These are phyloP conservation scores for Mycena amicta DNA, from an alignment of 768 basidiomycete species.

Conservation along the genomic window DNA sequence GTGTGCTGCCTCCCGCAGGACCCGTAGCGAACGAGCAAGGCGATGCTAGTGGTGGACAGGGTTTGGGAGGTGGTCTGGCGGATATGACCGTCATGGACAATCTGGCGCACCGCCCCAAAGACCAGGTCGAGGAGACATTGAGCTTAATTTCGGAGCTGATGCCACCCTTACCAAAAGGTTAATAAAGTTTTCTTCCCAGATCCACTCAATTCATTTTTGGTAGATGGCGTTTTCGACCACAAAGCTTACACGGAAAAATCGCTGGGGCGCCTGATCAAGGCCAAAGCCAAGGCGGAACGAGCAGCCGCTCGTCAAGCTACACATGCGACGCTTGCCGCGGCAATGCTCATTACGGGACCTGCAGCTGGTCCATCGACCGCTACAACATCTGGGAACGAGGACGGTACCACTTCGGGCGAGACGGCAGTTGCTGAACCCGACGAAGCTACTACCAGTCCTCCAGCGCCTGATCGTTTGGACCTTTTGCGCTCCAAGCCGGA, in stretches of 20 bases:
- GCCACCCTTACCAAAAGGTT: conserved; percentile 92
- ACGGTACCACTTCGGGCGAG: conserved; percentile 26
- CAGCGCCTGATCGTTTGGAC: conserved; percentile 65
- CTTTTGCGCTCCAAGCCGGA: conserved; percentile 71
- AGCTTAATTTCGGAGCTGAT: conserved; percentile 88
- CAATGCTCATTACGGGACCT: conserved; percentile 27
- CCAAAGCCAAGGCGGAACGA: conserved; percentile 81
- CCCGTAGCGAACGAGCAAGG: conserved; percentile 62
- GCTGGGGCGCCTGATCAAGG: conserved; percentile 72
- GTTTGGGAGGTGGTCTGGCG: conserved; percentile 83
- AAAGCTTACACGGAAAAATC: conserved; percentile 89
- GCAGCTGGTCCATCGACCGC: conserved; percentile 31
- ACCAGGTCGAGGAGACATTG: conserved; percentile 93
- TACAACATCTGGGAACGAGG: conserved; percentile 25
- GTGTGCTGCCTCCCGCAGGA: conserved; percentile 77
- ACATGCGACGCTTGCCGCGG: conserved; percentile 31
- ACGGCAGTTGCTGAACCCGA: conserved; percentile 45
- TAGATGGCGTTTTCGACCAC: conserved; percentile 95
- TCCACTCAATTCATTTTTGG: conserved; percentile 6
- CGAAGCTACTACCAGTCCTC: conserved; percentile 35
- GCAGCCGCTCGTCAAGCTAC: conserved; percentile 66
- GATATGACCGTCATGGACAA: conserved; percentile 99
- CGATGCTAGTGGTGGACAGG: conserved; percentile 64
- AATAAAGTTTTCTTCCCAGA: conserved; percentile 14
- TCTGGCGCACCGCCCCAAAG: conserved; percentile 93